Base-by-base conservation (phyloP, 2,329 filamentous ascomycete species). In the Pseudogymnoascus sp. region DNA sequence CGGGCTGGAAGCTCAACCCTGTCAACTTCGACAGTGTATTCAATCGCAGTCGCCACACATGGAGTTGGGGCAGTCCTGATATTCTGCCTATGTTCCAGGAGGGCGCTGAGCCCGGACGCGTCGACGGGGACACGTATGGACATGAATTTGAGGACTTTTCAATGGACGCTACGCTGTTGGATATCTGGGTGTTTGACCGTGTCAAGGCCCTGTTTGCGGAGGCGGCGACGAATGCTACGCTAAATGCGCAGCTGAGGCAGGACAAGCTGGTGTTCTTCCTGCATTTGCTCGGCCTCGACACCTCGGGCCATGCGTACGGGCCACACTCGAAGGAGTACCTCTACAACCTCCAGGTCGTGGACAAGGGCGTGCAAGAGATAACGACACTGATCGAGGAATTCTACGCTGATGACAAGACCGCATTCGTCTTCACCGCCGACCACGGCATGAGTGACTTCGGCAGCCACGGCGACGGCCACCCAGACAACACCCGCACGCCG, bases 391-490 rank as follows among this genome's bases (percentile, higher is more conserved):
- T 97, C 59, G 85, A 96, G 36, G 83, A 88, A 10, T 99, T 97
- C 72, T 99, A 97, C 70, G 81, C 77, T 4, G 87, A 92, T 68
- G 88, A 84, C 61, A 87, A 94, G 74, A 97, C 94, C 0, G 91
- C 95, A 0, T 99, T 93, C 72, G 85, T 99, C 13, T 99, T 99
- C 72, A 99, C 95, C 1, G 94, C 94, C 6, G 94, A 99, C 71
- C 94, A 99, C 74, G 94, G 94, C 15, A 99, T 99, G 94, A 97
- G 91, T 71, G 94, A 99, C 74, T 97, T 89, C 87, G 94, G 95
- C n/a, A 97, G 92, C 69, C 95, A 99, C 73, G 95, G 95, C 37
- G 94, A 99, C 73, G 94, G 94, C 6, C 92, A 99, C 74, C 94
- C 94, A 0, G 90, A 99, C 74, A 99, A 97, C 70, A 99, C 94